A percentile compares a stretch with the other conserved stretches of the same genome.
Evolutionary conservation across 2,329 filamentous ascomycete species (phyloP).

Genomic region (Colletotrichum lupini): DNA sequence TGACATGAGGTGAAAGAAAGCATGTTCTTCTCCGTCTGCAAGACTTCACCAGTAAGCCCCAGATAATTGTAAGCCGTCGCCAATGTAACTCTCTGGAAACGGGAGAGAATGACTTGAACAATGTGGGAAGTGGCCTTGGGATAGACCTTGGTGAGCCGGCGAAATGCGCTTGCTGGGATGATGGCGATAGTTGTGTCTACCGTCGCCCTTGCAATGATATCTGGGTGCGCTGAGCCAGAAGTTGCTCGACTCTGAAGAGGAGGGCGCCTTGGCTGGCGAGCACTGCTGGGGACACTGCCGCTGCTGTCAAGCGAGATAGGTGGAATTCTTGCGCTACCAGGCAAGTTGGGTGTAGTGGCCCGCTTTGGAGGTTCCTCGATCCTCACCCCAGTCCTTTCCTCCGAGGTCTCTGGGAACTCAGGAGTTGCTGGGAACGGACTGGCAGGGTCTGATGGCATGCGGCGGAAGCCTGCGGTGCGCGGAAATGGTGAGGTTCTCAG

Average conservation of each 20-base stretch:
- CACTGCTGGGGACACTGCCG: background rate
- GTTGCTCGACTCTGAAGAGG: slow-evolving; percentile 54
- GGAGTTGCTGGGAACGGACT: slow-evolving; percentile 33
- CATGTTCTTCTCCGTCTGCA: slow-evolving; percentile 94
- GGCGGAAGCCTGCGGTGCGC: slow-evolving; percentile 19
- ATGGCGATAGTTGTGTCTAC: slow-evolving; percentile 98
- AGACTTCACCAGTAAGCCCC: slow-evolving; percentile 88
- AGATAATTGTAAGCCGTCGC: slow-evolving; percentile 95
- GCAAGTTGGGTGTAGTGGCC: slow-evolving; percentile 19
- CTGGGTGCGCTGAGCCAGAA: slow-evolving; percentile 88
- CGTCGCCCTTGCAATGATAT: slow-evolving; percentile 95
- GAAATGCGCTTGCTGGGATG: slow-evolving; percentile 95
- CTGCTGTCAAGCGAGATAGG: slow-evolving; percentile 70
- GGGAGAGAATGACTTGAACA: slow-evolving; percentile 94
- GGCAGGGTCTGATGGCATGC: slow-evolving; percentile 33
- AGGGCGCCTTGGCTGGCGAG: slow-evolving; percentile 47
- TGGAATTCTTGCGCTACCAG: slow-evolving; percentile 67
- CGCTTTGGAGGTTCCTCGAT: slow-evolving; percentile 27
- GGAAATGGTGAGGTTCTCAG: slow-evolving; percentile 28
- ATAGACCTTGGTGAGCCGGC: slow-evolving; percentile 90
- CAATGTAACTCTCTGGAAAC: slow-evolving; percentile 93
- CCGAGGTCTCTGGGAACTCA: slow-evolving; percentile 6
- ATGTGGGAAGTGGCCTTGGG: slow-evolving; percentile 97
- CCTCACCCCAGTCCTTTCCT: slow-evolving; percentile 19
- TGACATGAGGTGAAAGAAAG: slow-evolving; percentile 92